Conservation (phyloP, 768 basidiomycete species). For the Boletus subcaerulescens region DNA sequence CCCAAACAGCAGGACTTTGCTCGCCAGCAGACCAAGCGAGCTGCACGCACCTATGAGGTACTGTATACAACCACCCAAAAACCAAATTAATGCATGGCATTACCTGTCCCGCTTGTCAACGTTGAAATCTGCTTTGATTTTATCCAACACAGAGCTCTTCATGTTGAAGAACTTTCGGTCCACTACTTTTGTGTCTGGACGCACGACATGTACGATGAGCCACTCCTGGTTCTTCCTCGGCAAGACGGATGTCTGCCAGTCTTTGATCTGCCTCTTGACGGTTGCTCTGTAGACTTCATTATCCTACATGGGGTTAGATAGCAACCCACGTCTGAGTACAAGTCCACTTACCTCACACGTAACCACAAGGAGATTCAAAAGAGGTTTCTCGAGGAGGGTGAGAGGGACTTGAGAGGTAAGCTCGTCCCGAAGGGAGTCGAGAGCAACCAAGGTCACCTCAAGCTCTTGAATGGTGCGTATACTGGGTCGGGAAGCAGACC, state of each 20-base stretch:
- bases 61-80: conserved; percentile 13
- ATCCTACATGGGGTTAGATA: conserved; percentile 39
- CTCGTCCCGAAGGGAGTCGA: conserved; percentile 70
- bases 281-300: conserved; percentile 72
- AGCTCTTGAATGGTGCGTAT: conserved; percentile 88
- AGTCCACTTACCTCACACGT: conserved; percentile 75
- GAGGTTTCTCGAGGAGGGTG: conserved; percentile 79
- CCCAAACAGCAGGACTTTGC: conserved; percentile 80
- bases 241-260: conserved; percentile 74
- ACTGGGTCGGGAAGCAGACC: conserved; percentile 62
- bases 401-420: conserved; percentile 71
- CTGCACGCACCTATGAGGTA: conserved; percentile 66
- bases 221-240: conserved; percentile 87
- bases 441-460: conserved; percentile 66
- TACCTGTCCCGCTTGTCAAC: conserved; percentile 79
- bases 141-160: conserved; percentile 83
- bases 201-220: conserved; percentile 84
- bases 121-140: conserved; percentile 91
- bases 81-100: conserved; percentile 1
- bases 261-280: conserved; percentile 84
- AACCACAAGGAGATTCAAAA: conserved; percentile 84
- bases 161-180: conserved; percentile 76
- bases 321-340: background rate
- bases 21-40: conserved; percentile 70
- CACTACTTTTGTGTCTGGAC: conserved; percentile 59